phyloP scores from a whole-genome alignment of 164 flowering plant genomes.

The Berberis vulgaris region DNA sequence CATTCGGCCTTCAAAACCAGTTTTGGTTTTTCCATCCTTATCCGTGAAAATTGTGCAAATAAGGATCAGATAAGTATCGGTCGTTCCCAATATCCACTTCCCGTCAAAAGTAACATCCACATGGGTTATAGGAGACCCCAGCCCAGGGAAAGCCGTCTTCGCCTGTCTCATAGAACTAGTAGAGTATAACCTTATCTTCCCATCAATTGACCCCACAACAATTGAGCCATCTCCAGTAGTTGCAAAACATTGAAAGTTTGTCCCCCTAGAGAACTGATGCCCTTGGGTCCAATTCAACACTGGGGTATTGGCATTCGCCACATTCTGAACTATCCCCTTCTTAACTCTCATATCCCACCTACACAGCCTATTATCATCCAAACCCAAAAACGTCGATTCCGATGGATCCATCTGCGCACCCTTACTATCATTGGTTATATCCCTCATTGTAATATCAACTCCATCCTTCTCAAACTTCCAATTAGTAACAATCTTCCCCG shows the following conservation, averaged over 20 bases:
- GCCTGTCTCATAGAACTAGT: slow-evolving; percentile 86
- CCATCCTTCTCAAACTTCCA: slow-evolving; percentile 96
- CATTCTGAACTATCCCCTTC: slow-evolving; percentile 74
- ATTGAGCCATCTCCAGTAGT: slow-evolving; percentile 95
- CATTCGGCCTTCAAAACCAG: slow-evolving; percentile 86
- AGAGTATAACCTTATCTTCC: slow-evolving; percentile 91
- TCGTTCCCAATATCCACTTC: slow-evolving; percentile 94
- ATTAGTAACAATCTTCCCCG: slow-evolving; percentile 73
- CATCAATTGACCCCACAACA: slow-evolving; percentile 94
- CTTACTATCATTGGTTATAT: slow-evolving; percentile 71
- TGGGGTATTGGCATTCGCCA: slow-evolving; percentile 42
- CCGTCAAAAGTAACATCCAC: slow-evolving; percentile 99
- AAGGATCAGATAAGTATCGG: slow-evolving; percentile 81
- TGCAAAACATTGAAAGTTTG: slow-evolving; percentile 91
- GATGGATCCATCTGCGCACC: slow-evolving; percentile 93
- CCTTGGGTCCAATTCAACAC: slow-evolving; percentile 94
- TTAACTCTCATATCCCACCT: slow-evolving; percentile 97
- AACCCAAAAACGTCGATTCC: slow-evolving; percentile 83
- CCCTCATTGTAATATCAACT: slow-evolving; percentile 71
- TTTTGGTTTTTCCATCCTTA: slow-evolving; percentile 84
- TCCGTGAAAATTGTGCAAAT: slow-evolving; percentile 79
- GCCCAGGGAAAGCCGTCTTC: slow-evolving; percentile 97
- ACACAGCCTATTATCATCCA: slow-evolving; percentile 86
- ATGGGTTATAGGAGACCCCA: slow-evolving; percentile 90
- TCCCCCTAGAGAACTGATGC: slow-evolving; percentile 86